Base-by-base conservation (phyloP, 257 asterid species). In the Cinchona pubescens region DNA sequence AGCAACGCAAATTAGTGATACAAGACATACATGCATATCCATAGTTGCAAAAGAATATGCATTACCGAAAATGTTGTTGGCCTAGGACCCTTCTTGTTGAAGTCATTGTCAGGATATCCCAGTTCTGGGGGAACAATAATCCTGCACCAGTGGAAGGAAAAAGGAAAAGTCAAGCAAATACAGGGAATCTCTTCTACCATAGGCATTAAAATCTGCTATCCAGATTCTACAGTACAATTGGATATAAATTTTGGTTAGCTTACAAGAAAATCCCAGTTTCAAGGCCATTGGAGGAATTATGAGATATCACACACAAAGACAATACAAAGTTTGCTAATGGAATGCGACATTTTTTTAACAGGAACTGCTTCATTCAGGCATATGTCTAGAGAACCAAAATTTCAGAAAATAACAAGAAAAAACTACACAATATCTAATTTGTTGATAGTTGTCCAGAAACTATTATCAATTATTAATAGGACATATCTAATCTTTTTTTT, bases 31-130 rank as follows among this genome's bases (percentile, higher is more conserved):
- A 25, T 14, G 35, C 23, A 6, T 29, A 23, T 25, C 45, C 40
- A 51, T 7, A 35, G 51, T 21, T 46, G 53, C 6, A 67, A 34
- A 29, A 81, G 72, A 29, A 55, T 6, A 48, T 23, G 46, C 68
- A 78, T 75, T 91, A 94, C 99, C 92, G 98, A 95, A 84, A 95
- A 95, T 25, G 98, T 92, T 10, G 97, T 88, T 85, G 99, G 99
- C 76, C 90, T 84, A 46, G 98, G 98, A 80, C 98, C 99, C 87
- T 89, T 88, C 92, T 88, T 95, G 92, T 91, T 88, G 90, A 25
- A 92, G 88, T 95, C 98, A 78, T 88, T 84, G 51, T 92, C 98
- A 25, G 97, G 98, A 82, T 95, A 94, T 77, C 98, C 99, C 69
- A 95, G 82, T 72, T 95, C 98, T 53, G 98, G 99, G 73, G 99